These are phyloP conservation scores for Sugiyamaella qingdaonensis DNA, from an alignment of 805 yeast genomes.

Conservation along the genomic window DNA sequence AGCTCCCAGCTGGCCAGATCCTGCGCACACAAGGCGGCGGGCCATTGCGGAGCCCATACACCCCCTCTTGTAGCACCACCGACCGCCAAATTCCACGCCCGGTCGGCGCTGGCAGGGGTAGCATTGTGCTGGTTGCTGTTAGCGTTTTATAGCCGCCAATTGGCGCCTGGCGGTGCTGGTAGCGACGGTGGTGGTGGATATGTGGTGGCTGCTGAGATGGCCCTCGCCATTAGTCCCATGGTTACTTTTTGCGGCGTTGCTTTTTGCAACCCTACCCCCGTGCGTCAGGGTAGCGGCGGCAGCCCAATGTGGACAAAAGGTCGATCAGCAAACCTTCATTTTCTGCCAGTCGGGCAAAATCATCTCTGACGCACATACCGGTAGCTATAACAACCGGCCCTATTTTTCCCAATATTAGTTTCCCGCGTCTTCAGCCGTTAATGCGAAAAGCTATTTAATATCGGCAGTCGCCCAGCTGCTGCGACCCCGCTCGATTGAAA, in stretches of 20 bases:
- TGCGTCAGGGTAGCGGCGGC: neutral
- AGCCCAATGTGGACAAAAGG: neutral
- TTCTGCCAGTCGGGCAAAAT: constrained; percentile 1
- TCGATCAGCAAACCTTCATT: constrained; percentile 3
- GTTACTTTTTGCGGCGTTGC: neutral
- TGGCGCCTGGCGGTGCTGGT: too few relatives aligned
- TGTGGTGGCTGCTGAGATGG: too few relatives aligned
- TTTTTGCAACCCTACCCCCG: neutral
- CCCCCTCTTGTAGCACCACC: too few relatives aligned
- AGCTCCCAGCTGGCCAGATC: too few relatives aligned
- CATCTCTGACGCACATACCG: constrained; percentile 1
- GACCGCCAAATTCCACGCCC: too few relatives aligned
- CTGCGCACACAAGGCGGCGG: too few relatives aligned
- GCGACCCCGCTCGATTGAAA: constrained; percentile 3
- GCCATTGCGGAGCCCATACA: too few relatives aligned
- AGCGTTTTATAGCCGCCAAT: too few relatives aligned
- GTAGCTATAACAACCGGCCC: constrained; percentile 2
- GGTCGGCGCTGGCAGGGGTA: too few relatives aligned
- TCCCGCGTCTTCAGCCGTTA: constrained; percentile 1
- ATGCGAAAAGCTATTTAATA: constrained; percentile 3
- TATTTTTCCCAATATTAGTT: constrained; percentile 1
- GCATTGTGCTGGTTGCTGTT: too few relatives aligned
- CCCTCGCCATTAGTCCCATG: too few relatives aligned
- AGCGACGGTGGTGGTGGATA: too few relatives aligned
- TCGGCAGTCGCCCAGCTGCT: neutral